These are phyloP conservation scores for Pseudogymnoascus sp. DNA, from an alignment of 2,329 filamentous ascomycete species.

Conservation along the genomic window DNA sequence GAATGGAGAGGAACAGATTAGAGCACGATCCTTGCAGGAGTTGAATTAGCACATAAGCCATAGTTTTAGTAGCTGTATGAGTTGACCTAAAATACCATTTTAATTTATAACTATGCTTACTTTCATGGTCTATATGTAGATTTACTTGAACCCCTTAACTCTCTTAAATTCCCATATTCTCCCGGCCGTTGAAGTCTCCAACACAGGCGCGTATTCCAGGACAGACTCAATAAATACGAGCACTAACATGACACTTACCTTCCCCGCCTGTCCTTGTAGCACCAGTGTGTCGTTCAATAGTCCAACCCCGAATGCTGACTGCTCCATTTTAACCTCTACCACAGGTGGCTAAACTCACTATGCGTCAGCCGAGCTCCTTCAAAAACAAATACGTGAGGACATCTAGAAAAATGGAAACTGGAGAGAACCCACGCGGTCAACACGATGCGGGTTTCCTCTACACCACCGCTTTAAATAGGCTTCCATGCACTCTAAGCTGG, in stretches of 20 bases:
- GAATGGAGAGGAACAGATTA: not conserved
- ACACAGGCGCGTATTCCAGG: slow-evolving; percentile 37
- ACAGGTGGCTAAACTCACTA: slow-evolving; percentile 32
- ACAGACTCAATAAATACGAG: slow-evolving; percentile 40
- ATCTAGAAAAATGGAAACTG: not conserved
- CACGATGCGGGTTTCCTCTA: slow-evolving; percentile 34
- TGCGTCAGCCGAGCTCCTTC: slow-evolving; percentile 8
- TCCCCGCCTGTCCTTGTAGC: slow-evolving; percentile 31
- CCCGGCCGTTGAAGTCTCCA: slow-evolving; percentile 26
- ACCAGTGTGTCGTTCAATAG: slow-evolving; percentile 38
- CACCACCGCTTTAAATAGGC: slow-evolving; percentile 43
- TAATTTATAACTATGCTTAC: not conserved
- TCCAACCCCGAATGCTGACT: slow-evolving; percentile 39
- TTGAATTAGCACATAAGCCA: not conserved
- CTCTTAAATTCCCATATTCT: slow-evolving; percentile 28
- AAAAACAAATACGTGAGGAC: not conserved
- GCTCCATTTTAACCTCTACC: slow-evolving; percentile 35
- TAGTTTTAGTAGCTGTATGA: not conserved
- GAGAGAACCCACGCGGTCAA: slow-evolving; percentile 26
- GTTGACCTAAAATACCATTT: not conserved
- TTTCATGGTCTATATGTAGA: too few species aligned
- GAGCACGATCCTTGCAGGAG: not conserved
- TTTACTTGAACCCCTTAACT: slow-evolving; percentile 16
- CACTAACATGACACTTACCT: slow-evolving; percentile 37
- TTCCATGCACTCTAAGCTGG: slow-evolving; percentile 37